Evolutionary conservation across 2,329 filamentous ascomycete genomes (phyloP), one percentile per base, ranked within the genome.

Genomic region (Microcyclospora pomicola): DNA sequence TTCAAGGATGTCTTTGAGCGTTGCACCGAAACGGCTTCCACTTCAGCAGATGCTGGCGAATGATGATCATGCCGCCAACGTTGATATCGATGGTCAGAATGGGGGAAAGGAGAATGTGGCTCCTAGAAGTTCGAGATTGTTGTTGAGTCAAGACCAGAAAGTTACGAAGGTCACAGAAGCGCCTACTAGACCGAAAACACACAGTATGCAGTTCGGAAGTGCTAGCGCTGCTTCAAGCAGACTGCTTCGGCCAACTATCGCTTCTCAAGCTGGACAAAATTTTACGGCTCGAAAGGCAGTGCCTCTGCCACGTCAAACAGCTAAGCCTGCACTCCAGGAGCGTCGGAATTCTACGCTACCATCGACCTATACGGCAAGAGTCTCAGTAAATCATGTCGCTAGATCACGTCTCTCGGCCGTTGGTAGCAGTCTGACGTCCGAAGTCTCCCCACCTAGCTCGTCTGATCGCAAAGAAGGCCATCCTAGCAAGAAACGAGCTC

Each of bases 41-140:
- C 53, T 77, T 36, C 65, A 66, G 28, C 60, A 64, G 30, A 40
- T 48, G 28, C 31, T 35, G 15, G 31, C 28, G 37, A 45, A 62
- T 51, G 15, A 51, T 16, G 16, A 40, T 39, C 39, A 60, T 54
- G 19, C 40, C 58, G 37, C 42, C 56, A 6, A 69, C 71, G 49
- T 59, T 32, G 69, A 75, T 47, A 51, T 69, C n/a, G 49, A 60
- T 41, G 73, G 72, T 15, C 64, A 64, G 35, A 70, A 71, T 27
- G 66, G 65, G 4, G 75, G 75, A 5, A 80, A 80, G 48, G 75
- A 79, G 52, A 80, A 79, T 44, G 50, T 76, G 5, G 73, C 73
- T 11, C 75, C 73, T 1, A 24, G 19, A 24, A 24, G 19, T 24
- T 24, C 19, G 19, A 24, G 19, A 24, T 7, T 24, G 19, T 24